A percentile compares a stretch with the other conserved stretches of the same genome.
Evolutionary conservation across 495 filamentous ascomycete genomes (phyloP).

Genomic region (Tuber brumale): DNA sequence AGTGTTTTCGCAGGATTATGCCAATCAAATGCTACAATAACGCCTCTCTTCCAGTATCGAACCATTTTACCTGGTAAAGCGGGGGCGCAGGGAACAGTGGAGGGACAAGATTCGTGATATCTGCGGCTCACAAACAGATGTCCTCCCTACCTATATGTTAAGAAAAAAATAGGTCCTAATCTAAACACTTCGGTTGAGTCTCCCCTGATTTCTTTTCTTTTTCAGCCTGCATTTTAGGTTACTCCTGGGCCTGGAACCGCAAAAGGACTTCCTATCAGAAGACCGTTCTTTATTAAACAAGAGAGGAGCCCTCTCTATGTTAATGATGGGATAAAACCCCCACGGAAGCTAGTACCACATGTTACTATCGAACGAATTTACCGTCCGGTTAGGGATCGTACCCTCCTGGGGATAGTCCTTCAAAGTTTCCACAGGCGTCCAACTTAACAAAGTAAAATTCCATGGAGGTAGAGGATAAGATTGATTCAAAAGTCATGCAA

Average conservation of each 20-base stretch:
- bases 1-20: background rate
- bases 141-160: background rate
- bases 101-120: background rate
- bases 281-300: background rate
- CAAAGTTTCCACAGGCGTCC: background rate
- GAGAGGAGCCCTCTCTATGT: background rate
- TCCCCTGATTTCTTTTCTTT: background rate
- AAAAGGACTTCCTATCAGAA: background rate
- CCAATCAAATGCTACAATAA: background rate
- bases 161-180: background rate
- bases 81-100: background rate
- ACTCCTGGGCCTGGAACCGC: background rate
- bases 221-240: background rate
- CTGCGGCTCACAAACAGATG: background rate
- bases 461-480: background rate
- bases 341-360: background rate
- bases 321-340: background rate
- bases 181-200: background rate
- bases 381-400: too few species aligned
- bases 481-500: background rate
- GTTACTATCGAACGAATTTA: background rate
- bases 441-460: background rate
- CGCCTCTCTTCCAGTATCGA: background rate
- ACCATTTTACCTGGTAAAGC: background rate
- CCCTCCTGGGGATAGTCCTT: background rate